Evolutionary conservation across 2,329 filamentous ascomycete species (phyloP).

Genomic region (Apiospora rasikravindrae): DNA sequence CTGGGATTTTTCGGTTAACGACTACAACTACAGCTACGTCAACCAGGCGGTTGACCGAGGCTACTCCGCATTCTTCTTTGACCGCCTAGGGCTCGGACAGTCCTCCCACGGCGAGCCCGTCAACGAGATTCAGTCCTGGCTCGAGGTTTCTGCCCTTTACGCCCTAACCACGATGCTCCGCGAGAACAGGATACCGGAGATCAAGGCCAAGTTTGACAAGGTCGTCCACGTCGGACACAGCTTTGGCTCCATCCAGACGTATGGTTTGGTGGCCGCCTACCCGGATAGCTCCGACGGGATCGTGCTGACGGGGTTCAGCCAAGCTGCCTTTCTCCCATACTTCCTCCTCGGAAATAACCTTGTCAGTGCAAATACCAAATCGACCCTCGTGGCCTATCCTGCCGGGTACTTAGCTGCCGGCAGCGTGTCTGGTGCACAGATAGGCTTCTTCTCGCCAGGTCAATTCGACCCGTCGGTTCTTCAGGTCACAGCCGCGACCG

Average conservation of each 20-base stretch:
- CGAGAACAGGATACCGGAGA: slow-evolving; percentile 46
- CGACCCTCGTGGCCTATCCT: slow-evolving; percentile 40
- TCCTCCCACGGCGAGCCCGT: slow-evolving; percentile 13
- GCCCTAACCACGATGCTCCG: slow-evolving; percentile 39
- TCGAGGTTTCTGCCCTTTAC: not conserved
- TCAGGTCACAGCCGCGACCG: slow-evolving; percentile 47
- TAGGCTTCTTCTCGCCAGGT: slow-evolving; percentile 55
- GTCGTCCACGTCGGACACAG: slow-evolving; percentile 68
- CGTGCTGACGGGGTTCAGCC: slow-evolving; percentile 64
- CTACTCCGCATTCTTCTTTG: slow-evolving; percentile 65
- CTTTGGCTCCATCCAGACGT: slow-evolving; percentile 35
- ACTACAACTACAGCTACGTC: slow-evolving; percentile 68
- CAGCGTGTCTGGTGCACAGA: slow-evolving; percentile 53
- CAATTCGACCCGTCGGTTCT: slow-evolving; percentile 61
- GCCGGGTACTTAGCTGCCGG: slow-evolving; percentile 58
- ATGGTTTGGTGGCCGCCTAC: slow-evolving; percentile 35
- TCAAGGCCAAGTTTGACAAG: slow-evolving; percentile 44
- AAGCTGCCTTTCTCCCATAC: slow-evolving; percentile 49
- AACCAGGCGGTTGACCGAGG: slow-evolving; percentile 58
- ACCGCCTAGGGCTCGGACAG: slow-evolving; percentile 57
- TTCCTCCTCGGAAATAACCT: slow-evolving; percentile 55
- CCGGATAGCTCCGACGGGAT: slow-evolving; percentile 61
- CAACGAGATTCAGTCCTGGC: slow-evolving; percentile 18
- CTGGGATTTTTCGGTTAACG: slow-evolving; percentile 64
- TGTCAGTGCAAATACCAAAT: slow-evolving; percentile 44